phyloP scores from a whole-genome alignment of 208 protist genomes.

The Trypanosoma lewisi region DNA sequence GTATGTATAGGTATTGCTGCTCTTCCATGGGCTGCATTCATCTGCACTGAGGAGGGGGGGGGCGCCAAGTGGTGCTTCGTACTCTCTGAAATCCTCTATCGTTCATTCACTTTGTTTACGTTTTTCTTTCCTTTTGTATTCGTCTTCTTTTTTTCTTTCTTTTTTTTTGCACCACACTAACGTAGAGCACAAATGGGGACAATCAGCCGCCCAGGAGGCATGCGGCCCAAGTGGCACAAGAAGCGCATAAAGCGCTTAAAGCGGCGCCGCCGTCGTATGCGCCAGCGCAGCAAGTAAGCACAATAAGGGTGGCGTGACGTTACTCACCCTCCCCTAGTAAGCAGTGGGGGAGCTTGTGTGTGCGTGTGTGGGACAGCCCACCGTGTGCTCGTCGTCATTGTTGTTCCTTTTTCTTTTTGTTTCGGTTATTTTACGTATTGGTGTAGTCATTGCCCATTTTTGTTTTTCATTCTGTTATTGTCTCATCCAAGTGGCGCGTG shows the following conservation, averaged over 20 bases:
- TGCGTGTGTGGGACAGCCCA: background rate
- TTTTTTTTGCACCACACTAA: constrained; percentile 9
- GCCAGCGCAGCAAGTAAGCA: constrained; percentile 88
- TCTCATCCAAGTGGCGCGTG: background rate
- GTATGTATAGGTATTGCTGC: too few relatives aligned
- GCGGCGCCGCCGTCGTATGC: constrained; percentile 80
- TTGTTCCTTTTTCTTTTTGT: background rate
- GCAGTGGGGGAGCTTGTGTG: background rate
- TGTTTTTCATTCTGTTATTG: constrained; percentile 4
- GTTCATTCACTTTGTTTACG: constrained; percentile 2
- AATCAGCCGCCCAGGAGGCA: constrained; percentile 80
- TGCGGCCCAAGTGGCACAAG: constrained; percentile 92
- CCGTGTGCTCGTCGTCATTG: background rate
- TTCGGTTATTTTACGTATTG: background rate
- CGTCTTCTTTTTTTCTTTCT: constrained; percentile 26
- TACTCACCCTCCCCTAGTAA: background rate
- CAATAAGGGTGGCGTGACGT: background rate
- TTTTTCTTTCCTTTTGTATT: constrained; percentile 5
- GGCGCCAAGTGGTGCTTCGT: too few relatives aligned
- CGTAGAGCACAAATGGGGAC: constrained; percentile 61
- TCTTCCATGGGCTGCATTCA: too few relatives aligned
- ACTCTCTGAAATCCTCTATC: too few relatives aligned
- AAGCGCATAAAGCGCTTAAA: constrained; percentile 93
- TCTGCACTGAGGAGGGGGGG: too few relatives aligned
- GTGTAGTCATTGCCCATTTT: background rate